These are phyloP conservation scores for Trichoderma asperelloides DNA, from an alignment of 495 filamentous ascomycete genomes.

Conservation along the genomic window DNA sequence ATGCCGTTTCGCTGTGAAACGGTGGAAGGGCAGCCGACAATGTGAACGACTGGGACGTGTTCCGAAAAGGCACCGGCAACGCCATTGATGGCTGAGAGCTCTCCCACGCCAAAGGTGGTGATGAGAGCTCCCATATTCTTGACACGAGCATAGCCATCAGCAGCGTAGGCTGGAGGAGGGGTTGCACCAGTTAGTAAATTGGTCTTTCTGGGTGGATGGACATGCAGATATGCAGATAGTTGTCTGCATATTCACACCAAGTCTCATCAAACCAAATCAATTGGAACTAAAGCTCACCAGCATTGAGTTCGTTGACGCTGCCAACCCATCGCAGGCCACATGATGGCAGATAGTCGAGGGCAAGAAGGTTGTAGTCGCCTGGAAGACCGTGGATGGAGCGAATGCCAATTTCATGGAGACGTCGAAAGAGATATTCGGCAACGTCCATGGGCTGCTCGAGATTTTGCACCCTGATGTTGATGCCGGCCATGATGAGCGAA, in stretches of 20 bases:
- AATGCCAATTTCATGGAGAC: slow-evolving; percentile 61
- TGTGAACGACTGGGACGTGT: slow-evolving; percentile 69
- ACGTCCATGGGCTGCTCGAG: slow-evolving; percentile 39
- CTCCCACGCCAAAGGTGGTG: slow-evolving; percentile 76
- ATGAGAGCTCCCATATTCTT: slow-evolving; percentile 64
- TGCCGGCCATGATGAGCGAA: slow-evolving; percentile 21
- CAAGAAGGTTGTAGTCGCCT: slow-evolving; percentile 69
- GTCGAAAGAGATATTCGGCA: slow-evolving; percentile 58
- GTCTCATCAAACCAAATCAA: neutral
- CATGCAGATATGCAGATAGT: neutral
- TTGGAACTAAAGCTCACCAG: slow-evolving; percentile 34
- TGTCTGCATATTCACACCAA: neutral
- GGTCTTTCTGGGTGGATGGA: neutral
- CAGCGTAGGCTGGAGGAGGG: slow-evolving; percentile 50
- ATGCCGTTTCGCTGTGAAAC: slow-evolving; percentile 49
- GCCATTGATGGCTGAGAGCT: slow-evolving; percentile 66
- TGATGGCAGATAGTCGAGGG: slow-evolving; percentile 57
- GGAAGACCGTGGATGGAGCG: slow-evolving; percentile 60
- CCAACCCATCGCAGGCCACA: slow-evolving; percentile 65
- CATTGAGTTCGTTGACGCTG: slow-evolving; percentile 75
- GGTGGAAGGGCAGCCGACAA: slow-evolving; percentile 64
- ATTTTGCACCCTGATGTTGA: slow-evolving; percentile 21
- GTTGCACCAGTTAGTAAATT: neutral
- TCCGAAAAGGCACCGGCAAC: slow-evolving; percentile 67
- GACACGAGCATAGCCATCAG: slow-evolving; percentile 70